These are phyloP conservation scores for Globisporangium orthogonon DNA, from an alignment of 352 stramenopile genomes.

Conservation along the genomic window DNA sequence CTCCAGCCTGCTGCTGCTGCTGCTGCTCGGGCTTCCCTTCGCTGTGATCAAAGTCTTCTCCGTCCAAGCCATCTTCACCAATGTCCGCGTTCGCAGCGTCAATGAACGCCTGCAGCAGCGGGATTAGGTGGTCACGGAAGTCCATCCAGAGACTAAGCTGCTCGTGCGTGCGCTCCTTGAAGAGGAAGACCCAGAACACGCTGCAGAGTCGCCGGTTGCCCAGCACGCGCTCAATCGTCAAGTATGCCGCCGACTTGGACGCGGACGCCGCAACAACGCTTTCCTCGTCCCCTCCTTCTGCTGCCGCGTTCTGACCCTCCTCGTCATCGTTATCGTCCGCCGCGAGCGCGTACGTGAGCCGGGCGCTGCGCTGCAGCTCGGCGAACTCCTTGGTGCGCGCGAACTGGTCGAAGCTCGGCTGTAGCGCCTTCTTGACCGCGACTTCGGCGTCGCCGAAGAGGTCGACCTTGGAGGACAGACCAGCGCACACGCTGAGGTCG, in stretches of 20 bases:
- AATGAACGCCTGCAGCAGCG: conserved; percentile 55
- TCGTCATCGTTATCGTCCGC: conserved; percentile 13
- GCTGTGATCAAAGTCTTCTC: conserved; percentile 11
- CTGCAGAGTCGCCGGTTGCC: conserved; percentile 74
- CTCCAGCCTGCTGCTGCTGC: conserved; percentile 25
- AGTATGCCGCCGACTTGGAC: conserved; percentile 29
- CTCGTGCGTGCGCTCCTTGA: conserved; percentile 78
- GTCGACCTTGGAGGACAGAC: conserved; percentile 64
- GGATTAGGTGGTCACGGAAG: conserved; percentile 59
- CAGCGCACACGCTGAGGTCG: conserved; percentile 72
- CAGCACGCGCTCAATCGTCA: conserved; percentile 71
- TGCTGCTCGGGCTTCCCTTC: conserved; percentile 6
- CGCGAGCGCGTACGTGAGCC: conserved; percentile 44
- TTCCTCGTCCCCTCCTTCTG: conserved; percentile 7
- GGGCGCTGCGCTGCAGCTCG: conserved; percentile 46
- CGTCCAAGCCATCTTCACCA: conserved; percentile 17
- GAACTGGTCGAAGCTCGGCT: conserved; percentile 69
- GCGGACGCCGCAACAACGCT: conserved; percentile 7
- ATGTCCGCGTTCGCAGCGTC: conserved; percentile 28
- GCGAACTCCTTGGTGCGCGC: conserved; percentile 43
- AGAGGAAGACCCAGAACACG: conserved; percentile 85
- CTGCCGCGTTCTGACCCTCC: conserved; percentile 5
- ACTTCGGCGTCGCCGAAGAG: conserved; percentile 73
- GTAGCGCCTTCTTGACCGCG: conserved; percentile 59
- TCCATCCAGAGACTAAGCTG: conserved; percentile 85